Percentiles rank a stretch among this genome's conserved stretches.
These are phyloP conservation scores for Entonaema liquescens DNA, from an alignment of 495 filamentous ascomycete species.

Conservation along the genomic window DNA sequence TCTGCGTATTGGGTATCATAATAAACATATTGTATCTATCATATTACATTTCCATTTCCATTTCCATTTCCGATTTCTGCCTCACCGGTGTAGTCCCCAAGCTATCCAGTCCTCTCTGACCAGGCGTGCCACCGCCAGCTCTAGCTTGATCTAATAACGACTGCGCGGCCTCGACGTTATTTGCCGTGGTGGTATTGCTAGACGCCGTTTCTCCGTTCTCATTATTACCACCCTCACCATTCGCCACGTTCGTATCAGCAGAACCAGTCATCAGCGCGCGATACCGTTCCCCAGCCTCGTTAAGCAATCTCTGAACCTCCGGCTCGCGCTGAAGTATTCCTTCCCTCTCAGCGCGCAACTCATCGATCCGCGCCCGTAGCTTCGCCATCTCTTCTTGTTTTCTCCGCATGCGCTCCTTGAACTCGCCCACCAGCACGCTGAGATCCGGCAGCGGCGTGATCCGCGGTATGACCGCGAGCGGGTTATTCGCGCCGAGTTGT, in stretches of 20 bases:
- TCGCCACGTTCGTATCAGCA: conserved; percentile 3
- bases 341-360: conserved; percentile 50
- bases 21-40: not conserved
- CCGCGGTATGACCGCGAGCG: conserved; percentile 51
- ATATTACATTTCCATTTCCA: conserved; percentile 4
- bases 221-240: conserved; percentile 1
- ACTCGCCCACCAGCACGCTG: conserved; percentile 56
- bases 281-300: conserved; percentile 84
- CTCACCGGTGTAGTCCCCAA: conserved; percentile 68
- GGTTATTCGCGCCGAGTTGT: conserved; percentile 21
- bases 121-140: conserved; percentile 45
- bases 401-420: conserved; percentile 50
- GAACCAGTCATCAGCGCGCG: conserved; percentile 49
- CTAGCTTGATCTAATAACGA: conserved; percentile 42
- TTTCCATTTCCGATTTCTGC: conserved; percentile 43
- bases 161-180: conserved; percentile 40
- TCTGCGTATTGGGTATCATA: conserved; percentile 1
- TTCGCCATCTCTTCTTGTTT: conserved; percentile 47
- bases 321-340: conserved; percentile 77
- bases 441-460: conserved; percentile 67
- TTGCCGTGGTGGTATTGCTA: conserved; percentile 42
- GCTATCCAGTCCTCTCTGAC: conserved; percentile 67
- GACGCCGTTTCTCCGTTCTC: conserved; percentile 52
- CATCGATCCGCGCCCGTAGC: conserved; percentile 45
- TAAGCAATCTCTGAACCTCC: conserved; percentile 82